Evolutionary conservation across 768 basidiomycete species (phyloP), one percentile per base, ranked within the genome.

Genomic region (Tulasnella sp.): DNA sequence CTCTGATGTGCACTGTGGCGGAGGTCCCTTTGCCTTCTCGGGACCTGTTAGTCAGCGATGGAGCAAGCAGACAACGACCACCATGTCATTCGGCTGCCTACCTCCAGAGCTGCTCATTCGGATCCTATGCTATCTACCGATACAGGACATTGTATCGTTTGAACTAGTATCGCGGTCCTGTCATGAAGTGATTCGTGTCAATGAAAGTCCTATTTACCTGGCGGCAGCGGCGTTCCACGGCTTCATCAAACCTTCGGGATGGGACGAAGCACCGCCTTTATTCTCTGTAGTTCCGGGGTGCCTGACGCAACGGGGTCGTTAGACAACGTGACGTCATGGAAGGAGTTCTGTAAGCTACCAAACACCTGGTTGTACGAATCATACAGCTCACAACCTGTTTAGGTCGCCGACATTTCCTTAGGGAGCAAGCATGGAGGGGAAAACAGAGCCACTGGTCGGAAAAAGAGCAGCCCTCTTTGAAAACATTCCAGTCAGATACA

Each of bases 31-130:
- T 15, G 67, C 25, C 25, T 15, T 67, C 67, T n/a, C n/a, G n/a
- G n/a, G n/a, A n/a, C n/a, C n/a, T 49, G 19, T 38, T 15, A 67
- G 64, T 67, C 68, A 67, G 37, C 4, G 29, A 3, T 2, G 68
- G 34, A 69, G 29, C 19, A 8, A 31, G 54, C 25, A 9, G 58
- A n/a, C 58, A 64, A 70, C 69, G 5, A 40, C 45, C 72, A 37
- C n/a, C 52, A 73, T 58, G 49, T 3, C 88, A 83, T 78, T 89
- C 29, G 82, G 83, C 37, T 71, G 77, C 42, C 82, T 92, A 1
- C 91, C 91, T 7, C 77, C 86, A n/a, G 91, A 93, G 80, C 81
- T 91, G 3, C 81, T 87, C 5, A 81, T 92, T 52, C 79, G 83
- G 8, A 82, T 89, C 40, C 72, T 91, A 34, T 83, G 85, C 1